Base-by-base conservation (phyloP, 176 grass and related monocot genomes). In the Stipa capillata region DNA sequence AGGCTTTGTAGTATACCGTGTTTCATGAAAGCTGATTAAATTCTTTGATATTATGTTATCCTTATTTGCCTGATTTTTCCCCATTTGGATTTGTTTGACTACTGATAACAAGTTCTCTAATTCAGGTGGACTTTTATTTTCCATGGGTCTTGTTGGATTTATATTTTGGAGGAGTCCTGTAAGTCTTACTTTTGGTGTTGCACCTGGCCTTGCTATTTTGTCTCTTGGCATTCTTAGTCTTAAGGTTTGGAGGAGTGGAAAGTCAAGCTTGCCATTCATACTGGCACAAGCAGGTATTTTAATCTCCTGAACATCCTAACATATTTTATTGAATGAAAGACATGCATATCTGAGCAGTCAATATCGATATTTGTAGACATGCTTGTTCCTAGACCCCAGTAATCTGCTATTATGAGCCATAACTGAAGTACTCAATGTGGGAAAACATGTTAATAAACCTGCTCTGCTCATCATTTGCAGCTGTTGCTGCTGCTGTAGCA, bases 211-310 rank as follows among this genome's bases (percentile, higher is more conserved):
- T 87, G 87, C 78, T 78, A 85, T 94, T 80, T 83, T 92, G 65
- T 82, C 78, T 21, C 87, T 98, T 37, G 90, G 89, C 53, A 47
- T 90, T 67, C 77, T 90, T 75, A 94, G 95, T 75, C 90, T 98
- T 40, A 98, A 88, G 44, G 95, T 92, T 35, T 98, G 95, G 92
- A 94, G 89, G 72, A 88, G 85, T 70, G 89, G 95, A 54, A 79
- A 85, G 60, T 94, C 95, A 53, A 92, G 95, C 72, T 74, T 94
- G 66, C 95, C 89, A 2, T 98, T 90, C 63, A 89, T 94, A 83
- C 56, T 98, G 73, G 95, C 86, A 7, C 95, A 98, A 98, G 79
- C 85, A 92, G 92, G 95, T 98, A 89, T 35, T 35, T 85, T 36
- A 32, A 53, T 59, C 60, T 56, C 47, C 35, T 79, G 52, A 62